Evolutionary conservation across 768 basidiomycete genomes (phyloP).

Genomic region (Lactifluus pinguis): DNA sequence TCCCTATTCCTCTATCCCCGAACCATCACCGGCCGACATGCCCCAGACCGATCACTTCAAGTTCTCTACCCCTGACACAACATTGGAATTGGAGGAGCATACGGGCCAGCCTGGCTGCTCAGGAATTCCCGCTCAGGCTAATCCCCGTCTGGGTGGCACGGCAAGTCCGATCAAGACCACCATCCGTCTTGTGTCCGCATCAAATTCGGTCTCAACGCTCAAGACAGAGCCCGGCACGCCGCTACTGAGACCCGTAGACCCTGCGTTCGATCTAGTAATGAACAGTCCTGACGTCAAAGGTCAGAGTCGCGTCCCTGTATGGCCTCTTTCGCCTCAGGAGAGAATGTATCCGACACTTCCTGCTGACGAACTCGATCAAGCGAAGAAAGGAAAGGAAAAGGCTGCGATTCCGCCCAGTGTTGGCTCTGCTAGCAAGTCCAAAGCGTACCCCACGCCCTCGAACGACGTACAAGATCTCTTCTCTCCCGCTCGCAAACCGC

Average conservation of each 20-base stretch:
- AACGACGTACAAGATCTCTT: constrained; percentile 31
- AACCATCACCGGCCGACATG: constrained; percentile 16
- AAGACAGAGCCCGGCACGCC: constrained; percentile 39
- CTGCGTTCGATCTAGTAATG: constrained; percentile 58
- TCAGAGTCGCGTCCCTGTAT: constrained; percentile 24
- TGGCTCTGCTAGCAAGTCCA: constrained; percentile 23
- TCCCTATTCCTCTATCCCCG: constrained; percentile 18
- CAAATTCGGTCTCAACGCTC: constrained; percentile 1
- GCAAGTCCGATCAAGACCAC: constrained; percentile 29
- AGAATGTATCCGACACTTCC: constrained; percentile 35
- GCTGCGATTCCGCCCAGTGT: constrained; percentile 31
- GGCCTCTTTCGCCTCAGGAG: constrained; percentile 34
- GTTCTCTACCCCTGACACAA: constrained; percentile 30
- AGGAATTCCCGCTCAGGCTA: constrained; percentile 50
- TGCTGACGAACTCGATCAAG: constrained; percentile 24
- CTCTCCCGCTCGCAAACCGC: constrained; percentile 29
- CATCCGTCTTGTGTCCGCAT: constrained; percentile 35
- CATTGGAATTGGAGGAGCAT: constrained; percentile 34
- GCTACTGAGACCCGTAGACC: constrained; percentile 53
- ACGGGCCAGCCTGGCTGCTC: constrained; percentile 52
- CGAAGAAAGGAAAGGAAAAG: constrained; percentile 26
- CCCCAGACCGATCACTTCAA: constrained; percentile 45
- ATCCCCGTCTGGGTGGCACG: constrained; percentile 55
- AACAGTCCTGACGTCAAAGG: constrained; percentile 37
- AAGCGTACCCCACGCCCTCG: constrained; percentile 27